Base-by-base conservation (phyloP, 2,329 filamentous ascomycete genomes). In the Stachybotrys echinatus region DNA sequence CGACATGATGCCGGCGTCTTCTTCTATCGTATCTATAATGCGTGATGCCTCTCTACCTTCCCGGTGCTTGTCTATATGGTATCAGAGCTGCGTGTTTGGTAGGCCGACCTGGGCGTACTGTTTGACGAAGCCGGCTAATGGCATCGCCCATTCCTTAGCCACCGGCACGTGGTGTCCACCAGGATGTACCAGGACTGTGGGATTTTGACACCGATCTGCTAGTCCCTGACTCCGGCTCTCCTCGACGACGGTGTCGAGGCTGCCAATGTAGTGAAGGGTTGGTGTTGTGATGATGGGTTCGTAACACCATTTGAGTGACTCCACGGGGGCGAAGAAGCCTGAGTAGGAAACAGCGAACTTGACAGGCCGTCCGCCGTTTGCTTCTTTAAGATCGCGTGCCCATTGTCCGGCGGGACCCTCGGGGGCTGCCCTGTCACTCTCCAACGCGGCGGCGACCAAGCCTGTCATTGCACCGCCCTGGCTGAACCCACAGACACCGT, bases 151-250 rank as follows among this genome's bases (percentile, higher is more conserved):
- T 57, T 91, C 87, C 72, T 87, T 89, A 57, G 85, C 83, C 52
- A 90, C 84, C 0, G 92, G 92, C 61, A 96, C 80, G 62, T 95
- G 91, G 66, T 97, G 92, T 0, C 92, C 92, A 7, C 92, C 92
- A 1, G 92, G 92, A 68, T 95, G 90, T 59, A 87, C 79, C 58
- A 82, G 63, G 55, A 81, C 74, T 62, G 74, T 43, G 0, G 76
- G 73, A 55, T 75, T 75, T 54, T 65, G 77, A 65, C 80, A 91
- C 51, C 72, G 75, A 21, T 90, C 83, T 3, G 88, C 76, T 51
- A 96, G 69, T 20, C 74, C 79, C 59, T 80, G 73, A 65, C 83
- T 89, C 61, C 89, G 74, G 48, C 69, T 68, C 73, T 96, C 92
- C 27, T 91, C 88, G 1, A 97, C 92, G 1, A 96, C 89, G 3